Evolutionary conservation across 495 filamentous ascomycete genomes (phyloP).

Genomic region (Daldinia grandis): DNA sequence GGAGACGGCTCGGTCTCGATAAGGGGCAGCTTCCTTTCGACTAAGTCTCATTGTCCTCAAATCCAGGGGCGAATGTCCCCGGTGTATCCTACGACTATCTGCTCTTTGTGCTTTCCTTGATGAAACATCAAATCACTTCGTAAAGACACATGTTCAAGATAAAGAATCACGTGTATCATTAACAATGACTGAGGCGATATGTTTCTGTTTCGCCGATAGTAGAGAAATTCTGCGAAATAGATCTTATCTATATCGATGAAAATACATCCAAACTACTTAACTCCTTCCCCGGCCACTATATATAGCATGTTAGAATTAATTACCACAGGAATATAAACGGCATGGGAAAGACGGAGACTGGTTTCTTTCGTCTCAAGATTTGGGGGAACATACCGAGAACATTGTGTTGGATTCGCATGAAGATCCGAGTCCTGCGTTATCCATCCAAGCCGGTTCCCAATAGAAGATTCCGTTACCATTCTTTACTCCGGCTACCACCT

Average conservation of each 20-base stretch:
- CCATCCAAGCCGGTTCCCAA: slow-evolving; percentile 76
- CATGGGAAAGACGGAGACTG: background rate
- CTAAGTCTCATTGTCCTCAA: slow-evolving; percentile 37
- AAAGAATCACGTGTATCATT: slow-evolving; percentile 17
- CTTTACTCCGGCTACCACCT: slow-evolving; percentile 58
- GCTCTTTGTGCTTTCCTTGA: slow-evolving; percentile 32
- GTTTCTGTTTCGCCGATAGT: slow-evolving; percentile 22
- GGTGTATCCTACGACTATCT: background rate
- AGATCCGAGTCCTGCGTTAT: slow-evolving; percentile 67
- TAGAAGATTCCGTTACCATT: slow-evolving; percentile 69
- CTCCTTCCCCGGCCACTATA: slow-evolving; percentile 40
- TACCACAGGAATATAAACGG: background rate
- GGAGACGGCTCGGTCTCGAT: slow-evolving; percentile 7
- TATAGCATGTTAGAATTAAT: slow-evolving; percentile 1
- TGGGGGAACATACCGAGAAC: slow-evolving; percentile 47
- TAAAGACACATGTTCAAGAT: slow-evolving; percentile 26
- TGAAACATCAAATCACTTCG: background rate
- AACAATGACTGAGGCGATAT: slow-evolving; percentile 15
- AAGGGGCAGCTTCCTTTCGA: slow-evolving; percentile 13
- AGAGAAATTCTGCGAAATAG: slow-evolving; percentile 7
- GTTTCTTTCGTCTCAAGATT: background rate
- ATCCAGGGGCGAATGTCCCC: slow-evolving; percentile 17
- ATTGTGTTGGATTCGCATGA: slow-evolving; percentile 59
- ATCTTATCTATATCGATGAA: slow-evolving; percentile 29
- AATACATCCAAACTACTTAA: slow-evolving; percentile 43